Evolutionary conservation across 2,329 filamentous ascomycete species (phyloP), one percentile per base, ranked within the genome.

Genomic region (Bretziella fagacearum): DNA sequence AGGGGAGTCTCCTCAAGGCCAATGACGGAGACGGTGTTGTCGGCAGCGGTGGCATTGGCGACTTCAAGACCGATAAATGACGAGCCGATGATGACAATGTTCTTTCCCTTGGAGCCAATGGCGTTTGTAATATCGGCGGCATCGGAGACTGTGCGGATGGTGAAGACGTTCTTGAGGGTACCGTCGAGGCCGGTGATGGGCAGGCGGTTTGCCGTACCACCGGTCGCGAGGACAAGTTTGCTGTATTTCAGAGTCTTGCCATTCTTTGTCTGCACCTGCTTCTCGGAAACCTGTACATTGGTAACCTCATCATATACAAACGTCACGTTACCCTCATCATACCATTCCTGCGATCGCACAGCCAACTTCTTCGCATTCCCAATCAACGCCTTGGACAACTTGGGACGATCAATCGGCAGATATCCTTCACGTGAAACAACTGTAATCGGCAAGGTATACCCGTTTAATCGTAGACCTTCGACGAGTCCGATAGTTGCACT

Each of bases 21-120:
- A 18, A 98, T 69, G 33, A 96, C 77, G 6, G 81, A 81, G 13
- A 98, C 86, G 6, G 79, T 66, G 60, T 98, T 93, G 56, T 81
- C 81, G 55, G 81, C 81, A 37, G 73, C 65, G 0, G 81, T 79
- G 0, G 93, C 80, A 53, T 87, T 91, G 52, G 83, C 89, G n/a
- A 93, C 75, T 63, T 98, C 91, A 83, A 98, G 93, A 33, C 91
- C 91, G 58, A 98, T 98, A 63, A 98, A 98, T 1, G 85, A 93
- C 50, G 82, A 89, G 33, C 91, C 91, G 46, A 98, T 70, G 11
- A 98, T 71, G 40, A 94, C 85, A 54, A 98, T 77, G 62, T 94
- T 95, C 71, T 94, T 95, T 50, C 77, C 77, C 58, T 83, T 81
- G 41, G 84, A 75, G 25, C 85, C 85, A 40, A 93, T 82, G 5